Evolutionary conservation across 169 alveolate species (phyloP), one percentile per base, ranked within the genome.

Genomic region (Eimeria maxima): DNA sequence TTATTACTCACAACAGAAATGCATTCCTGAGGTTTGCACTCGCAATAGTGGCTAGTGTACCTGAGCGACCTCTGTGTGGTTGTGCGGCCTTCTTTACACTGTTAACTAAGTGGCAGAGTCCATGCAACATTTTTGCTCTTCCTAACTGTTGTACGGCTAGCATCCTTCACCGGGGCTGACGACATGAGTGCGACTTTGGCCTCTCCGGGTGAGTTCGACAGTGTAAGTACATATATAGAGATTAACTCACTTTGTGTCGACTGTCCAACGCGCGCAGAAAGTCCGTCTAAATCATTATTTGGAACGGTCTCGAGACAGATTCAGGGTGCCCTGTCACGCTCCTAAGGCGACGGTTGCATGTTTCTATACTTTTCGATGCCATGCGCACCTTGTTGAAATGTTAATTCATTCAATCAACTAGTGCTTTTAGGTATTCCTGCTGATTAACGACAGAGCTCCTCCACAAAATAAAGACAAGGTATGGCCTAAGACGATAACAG

Each of bases 211-310:
- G 24, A 11, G 33, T 18, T 22, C 73, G 8, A 8, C 29, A 22
- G 73, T 33, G 38, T 1, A 33, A 33, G 38, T 33, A 33, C 38
- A 1, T 33, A 33, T 33, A 33, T 33, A 33, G 38, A 33, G 38
- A 33, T 33, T 33, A 33, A 33, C 38, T 5, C 6, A 65, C 22
- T 65, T 65, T 14, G n/a, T 67, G 76, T 67, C 16, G 22, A 38
- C 44, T 44, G 14, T 22, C 42, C 10, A 44, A 67, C 44, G 20
- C 44, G 44, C 76, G 76, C 44, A 67, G 76, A 14, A 24, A n/a
- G 76, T 67, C 76, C 76, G 76, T 67, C 76, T 45, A 67, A 67
- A 10, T 38, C 76, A 67, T n/a, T 18, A n/a, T 67, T 67, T 67
- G 76, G 45, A 0, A 38, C 27, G 24, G 14, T 22, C 38, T 67